Conservation (phyloP, 768 basidiomycete species). For the Russula ochroleuca region DNA sequence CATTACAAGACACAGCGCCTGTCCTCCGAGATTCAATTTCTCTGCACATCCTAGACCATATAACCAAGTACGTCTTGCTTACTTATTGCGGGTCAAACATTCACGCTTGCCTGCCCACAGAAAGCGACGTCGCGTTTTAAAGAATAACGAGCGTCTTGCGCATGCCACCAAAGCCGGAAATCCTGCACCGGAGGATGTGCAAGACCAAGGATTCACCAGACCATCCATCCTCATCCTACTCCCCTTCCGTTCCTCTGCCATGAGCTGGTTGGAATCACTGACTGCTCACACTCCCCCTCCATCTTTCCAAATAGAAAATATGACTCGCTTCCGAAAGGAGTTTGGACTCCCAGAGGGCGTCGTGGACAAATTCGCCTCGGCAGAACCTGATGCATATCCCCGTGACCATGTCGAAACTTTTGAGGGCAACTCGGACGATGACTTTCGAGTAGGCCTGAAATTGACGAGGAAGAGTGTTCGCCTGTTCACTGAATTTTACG, state of each 20-base stretch:
- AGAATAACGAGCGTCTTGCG: constrained; percentile 91
- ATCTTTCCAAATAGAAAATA: constrained; percentile 83
- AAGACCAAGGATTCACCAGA: constrained; percentile 97
- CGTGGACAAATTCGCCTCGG: constrained; percentile 72
- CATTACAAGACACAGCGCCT: constrained; percentile 60
- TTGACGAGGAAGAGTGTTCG: constrained; percentile 89
- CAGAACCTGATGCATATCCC: constrained; percentile 75
- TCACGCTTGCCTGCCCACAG: constrained; percentile 39
- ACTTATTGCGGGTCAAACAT: neutral
- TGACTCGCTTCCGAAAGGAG: constrained; percentile 72
- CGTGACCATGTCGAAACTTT: constrained; percentile 89
- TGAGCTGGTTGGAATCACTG: constrained; percentile 77
- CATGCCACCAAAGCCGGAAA: constrained; percentile 56
- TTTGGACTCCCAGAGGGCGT: constrained; percentile 78
- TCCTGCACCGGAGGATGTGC: constrained; percentile 66
- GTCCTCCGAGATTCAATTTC: constrained; percentile 62
- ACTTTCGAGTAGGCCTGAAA: constrained; percentile 89
- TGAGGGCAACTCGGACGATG: constrained; percentile 96
- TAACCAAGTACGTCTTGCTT: constrained; percentile 59
- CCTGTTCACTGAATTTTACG: constrained; percentile 86
- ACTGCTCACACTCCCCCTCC: constrained; percentile 69
- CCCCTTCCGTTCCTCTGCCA: constrained; percentile 87
- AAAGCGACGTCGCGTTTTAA: constrained; percentile 83
- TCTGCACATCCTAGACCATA: constrained; percentile 83
- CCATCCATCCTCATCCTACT: constrained; percentile 90